Base-by-base conservation (phyloP, 345 rosid genomes). In the Heritiera littoralis region DNA sequence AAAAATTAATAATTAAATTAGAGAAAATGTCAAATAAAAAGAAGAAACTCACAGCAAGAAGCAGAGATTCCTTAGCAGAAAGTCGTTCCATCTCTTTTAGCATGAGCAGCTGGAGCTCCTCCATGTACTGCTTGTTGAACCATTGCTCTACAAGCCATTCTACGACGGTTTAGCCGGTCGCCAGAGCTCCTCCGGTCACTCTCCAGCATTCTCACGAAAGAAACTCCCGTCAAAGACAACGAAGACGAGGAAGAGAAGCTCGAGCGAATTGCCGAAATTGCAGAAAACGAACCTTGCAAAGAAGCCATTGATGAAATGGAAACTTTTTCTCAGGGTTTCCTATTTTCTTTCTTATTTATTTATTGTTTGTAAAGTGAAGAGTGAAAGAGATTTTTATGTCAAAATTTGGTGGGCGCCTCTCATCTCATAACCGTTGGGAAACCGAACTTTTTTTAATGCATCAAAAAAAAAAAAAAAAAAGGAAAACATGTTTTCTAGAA, bases 1-100 rank as follows among this genome's bases (percentile, higher is more conserved):
- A 54, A 6, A 14, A 51, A 3, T 17, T 28, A n/a, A 67, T 43
- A 67, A 43, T 43, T 48, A 46, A 20, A 41, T 17, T n/a, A 66
- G 14, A 41, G n/a, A 66, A 18, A 32, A 66, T 17, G 9, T 6
- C 6, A 41, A 66, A 18, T 43, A 66, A 46, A 8, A 68, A 45
- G 23, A 38, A 46, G 60, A 52, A 38, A 81, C 87, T 79, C 83
- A 96, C 99, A n/a, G 99, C 97, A 60, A 96, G 93, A 73, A 96
- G 91, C 54, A 96, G 89, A 1, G 98, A 96, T 81, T 96, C 99
- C 81, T 96, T 96, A 68, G 99, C 99, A 54, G 98, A 91, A 79
- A 96, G 98, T 12, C 99, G 84, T 80, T 96, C 99, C 99, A 96
- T 96, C 76, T 89, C 97, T 84, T 84, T 91, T 91, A 65, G 99